These are phyloP conservation scores for Casuarina glauca DNA, from an alignment of 306 rosid genomes.

Conservation along the genomic window DNA sequence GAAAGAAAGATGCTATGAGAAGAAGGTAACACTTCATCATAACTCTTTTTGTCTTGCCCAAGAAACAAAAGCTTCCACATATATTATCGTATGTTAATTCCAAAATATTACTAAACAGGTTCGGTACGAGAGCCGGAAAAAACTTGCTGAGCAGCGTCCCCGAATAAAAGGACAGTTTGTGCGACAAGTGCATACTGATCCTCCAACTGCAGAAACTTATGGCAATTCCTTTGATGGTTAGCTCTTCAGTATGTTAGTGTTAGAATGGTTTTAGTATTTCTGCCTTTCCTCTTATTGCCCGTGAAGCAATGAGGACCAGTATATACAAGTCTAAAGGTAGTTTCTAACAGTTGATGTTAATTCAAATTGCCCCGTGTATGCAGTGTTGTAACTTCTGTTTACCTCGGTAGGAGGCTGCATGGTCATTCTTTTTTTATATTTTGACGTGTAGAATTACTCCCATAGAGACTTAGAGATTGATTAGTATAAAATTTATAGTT, in stretches of 20 bases:
- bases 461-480: slow-evolving; percentile 14
- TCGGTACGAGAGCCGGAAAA: slow-evolving; percentile 97
- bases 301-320: slow-evolving; percentile 19
- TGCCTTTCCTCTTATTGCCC: slow-evolving; percentile 30
- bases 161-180: slow-evolving; percentile 97
- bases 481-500: slow-evolving; percentile 20
- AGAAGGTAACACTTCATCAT: slow-evolving; percentile 58
- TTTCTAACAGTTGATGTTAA: slow-evolving; percentile 16
- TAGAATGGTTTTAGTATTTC: slow-evolving; percentile 20
- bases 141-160: slow-evolving; percentile 98
- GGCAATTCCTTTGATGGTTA: slow-evolving; percentile 33
- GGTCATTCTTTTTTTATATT: slow-evolving; percentile 22
- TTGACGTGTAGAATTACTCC: slow-evolving; percentile 37
- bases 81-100: slow-evolving; percentile 29
- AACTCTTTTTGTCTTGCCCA: slow-evolving; percentile 5
- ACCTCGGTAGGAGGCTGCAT: slow-evolving; percentile 12
- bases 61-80: neutral
- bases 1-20: slow-evolving; percentile 93
- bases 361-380: neutral
- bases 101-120: slow-evolving; percentile 48
- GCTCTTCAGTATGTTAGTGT: slow-evolving; percentile 29
- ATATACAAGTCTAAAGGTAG: slow-evolving; percentile 35
- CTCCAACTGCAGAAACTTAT: slow-evolving; percentile 40
- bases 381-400: slow-evolving; percentile 18
- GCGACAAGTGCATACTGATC: slow-evolving; percentile 54